Base-by-base conservation (phyloP, 805 yeast genomes). In the Saccharomyces kudriavzevii region DNA sequence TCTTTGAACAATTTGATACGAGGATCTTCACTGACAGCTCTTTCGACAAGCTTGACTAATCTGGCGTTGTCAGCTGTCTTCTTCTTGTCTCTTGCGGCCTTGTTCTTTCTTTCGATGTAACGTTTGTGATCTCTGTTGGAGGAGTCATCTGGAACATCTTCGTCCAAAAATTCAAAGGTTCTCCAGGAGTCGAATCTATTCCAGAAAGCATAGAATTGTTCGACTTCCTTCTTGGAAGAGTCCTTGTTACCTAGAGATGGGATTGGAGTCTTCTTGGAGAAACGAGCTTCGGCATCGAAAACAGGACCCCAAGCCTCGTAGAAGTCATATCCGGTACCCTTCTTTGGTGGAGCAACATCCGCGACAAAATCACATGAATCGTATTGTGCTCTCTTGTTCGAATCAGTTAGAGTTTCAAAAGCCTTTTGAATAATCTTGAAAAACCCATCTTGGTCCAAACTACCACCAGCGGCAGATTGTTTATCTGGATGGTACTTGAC, bases 61-160 rank as follows among this genome's bases (percentile, higher is more conserved):
- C 97, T 83, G 70, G 90, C 87, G 77, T 85, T 92, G 75, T 94
- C 99, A 70, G 94, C 97, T 68, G 92, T 90, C 86, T 94, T 94
- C 80, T 83, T 87, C 87, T 92, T 94, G 80, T 89, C 87, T 79
- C 99, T 88, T 55, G 95, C 89, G 62, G 96, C 90, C 74, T 88
- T 83, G 80, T 94, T 94, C 81, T 94, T 94, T 80, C 92, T 89
- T 78, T 94, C 99, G 63, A 91, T 85, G 79, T 89, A 88, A 77
- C 99, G 96, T 80, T 94, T 94, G 83, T 94, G 96, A 73, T 94
- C 99, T 81, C 99, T 90, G 84, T 94, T 94, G 57, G 96, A 87
- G 54, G 97, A 88, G 75, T 94, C 99, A 77, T 94, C 99, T 63
- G 99, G 99, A 67, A 91, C 97, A 70, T 94, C 99, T 79, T 94